Percentiles rank a stretch among this genome's conserved stretches.
Conservation (phyloP, 164 flowering plant genomes). For the Liriodendron chinense region DNA sequence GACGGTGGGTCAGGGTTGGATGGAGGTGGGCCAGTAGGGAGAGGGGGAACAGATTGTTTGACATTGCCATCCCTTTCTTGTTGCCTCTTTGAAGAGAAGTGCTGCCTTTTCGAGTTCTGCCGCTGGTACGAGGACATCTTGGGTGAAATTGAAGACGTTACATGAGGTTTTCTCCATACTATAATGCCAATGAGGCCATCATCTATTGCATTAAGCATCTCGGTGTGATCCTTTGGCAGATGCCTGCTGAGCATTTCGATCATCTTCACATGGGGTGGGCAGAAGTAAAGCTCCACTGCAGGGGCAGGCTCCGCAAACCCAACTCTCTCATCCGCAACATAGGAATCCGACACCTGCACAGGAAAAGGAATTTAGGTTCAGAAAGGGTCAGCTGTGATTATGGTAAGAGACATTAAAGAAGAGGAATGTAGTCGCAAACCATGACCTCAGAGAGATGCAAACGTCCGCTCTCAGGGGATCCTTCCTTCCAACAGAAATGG, state of each 20-base stretch:
- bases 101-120: constrained; percentile 55
- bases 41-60: constrained; percentile 9
- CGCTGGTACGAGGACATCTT: constrained; percentile 59
- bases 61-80: constrained; percentile 38
- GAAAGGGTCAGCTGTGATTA: not conserved
- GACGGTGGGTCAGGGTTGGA: constrained; percentile 10
- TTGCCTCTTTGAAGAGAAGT: constrained; percentile 37
- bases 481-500: constrained; percentile 64
- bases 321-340: constrained; percentile 70
- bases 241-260: constrained; percentile 58
- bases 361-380: constrained; percentile 3
- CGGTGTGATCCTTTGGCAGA: constrained; percentile 50
- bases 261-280: constrained; percentile 59
- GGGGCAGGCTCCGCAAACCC: constrained; percentile 85
- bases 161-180: constrained; percentile 82
- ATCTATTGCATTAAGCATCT: constrained; percentile 46
- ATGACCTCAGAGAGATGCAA: constrained; percentile 58
- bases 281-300: constrained; percentile 78
- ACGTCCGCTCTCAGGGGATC: constrained; percentile 42
- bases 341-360: constrained; percentile 70
- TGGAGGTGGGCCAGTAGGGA: constrained; percentile 18
- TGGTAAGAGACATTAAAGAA: not conserved
- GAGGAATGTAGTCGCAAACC: not conserved
- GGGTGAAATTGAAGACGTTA: constrained; percentile 58
- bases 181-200: constrained; percentile 87